These are phyloP conservation scores for Venturia aucupariae DNA, from an alignment of 2,329 filamentous ascomycete genomes.

Conservation along the genomic window DNA sequence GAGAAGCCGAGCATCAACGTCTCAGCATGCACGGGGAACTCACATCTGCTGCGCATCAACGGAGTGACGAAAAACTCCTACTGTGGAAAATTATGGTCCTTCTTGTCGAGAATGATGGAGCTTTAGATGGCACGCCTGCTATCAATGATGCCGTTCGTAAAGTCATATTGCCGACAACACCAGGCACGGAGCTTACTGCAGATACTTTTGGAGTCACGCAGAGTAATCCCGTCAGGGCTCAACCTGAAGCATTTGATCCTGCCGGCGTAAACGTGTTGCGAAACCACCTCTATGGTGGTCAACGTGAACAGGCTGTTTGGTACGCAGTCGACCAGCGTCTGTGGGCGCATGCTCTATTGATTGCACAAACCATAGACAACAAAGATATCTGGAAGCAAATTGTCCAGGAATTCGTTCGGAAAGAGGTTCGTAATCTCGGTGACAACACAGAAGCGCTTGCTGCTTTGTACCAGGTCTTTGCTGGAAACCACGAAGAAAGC, in stretches of 20 bases:
- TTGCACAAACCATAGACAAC: conserved; percentile 66
- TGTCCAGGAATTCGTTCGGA: conserved; percentile 87
- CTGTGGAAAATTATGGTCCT: conserved; percentile 80
- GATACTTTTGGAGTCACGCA: conserved; percentile 8
- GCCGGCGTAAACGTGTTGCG: conserved; percentile 63
- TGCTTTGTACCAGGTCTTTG: conserved; percentile 86
- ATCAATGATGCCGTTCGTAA: conserved; percentile 68
- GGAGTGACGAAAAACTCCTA: conserved; percentile 67
- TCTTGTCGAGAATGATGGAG: conserved; percentile 79
- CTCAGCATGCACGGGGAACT: conserved; percentile 41
- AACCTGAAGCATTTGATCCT: conserved; percentile 58
- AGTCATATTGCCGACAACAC: conserved; percentile 55
- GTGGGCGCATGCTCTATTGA: conserved; percentile 93
- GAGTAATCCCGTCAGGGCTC: neutral
- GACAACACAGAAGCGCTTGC: conserved; percentile 74
- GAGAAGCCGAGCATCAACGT: conserved; percentile 48
- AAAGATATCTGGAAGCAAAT: conserved; percentile 78
- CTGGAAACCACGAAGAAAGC: conserved; percentile 87
- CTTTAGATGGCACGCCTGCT: conserved; percentile 60
- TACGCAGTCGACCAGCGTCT: conserved; percentile 83
- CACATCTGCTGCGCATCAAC: conserved; percentile 54
- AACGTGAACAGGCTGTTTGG: conserved; percentile 89
- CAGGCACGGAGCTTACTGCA: neutral
- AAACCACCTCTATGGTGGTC: conserved; percentile 63
- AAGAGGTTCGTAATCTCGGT: conserved; percentile 78